These are phyloP conservation scores for Guillardia theta DNA, from an alignment of 78 protist species.

Conservation along the genomic window DNA sequence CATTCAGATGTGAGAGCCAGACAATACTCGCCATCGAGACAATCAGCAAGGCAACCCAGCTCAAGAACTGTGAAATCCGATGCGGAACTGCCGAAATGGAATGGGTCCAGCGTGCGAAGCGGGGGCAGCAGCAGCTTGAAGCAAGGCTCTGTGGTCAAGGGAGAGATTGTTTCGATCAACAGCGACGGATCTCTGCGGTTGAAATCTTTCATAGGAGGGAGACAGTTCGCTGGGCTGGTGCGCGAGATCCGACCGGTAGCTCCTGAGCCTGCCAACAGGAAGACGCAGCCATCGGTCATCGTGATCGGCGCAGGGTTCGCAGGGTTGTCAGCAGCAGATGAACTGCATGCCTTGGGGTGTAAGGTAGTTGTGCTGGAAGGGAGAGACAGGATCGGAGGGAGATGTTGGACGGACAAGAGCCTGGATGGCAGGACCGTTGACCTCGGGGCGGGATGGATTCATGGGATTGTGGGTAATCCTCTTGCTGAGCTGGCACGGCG, in stretches of 20 bases:
- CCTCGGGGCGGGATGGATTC: conserved; percentile 13
- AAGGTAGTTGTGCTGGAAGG: background rate
- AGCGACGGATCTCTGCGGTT: background rate
- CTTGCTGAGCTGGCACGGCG: background rate
- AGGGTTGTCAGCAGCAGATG: conserved; percentile 4
- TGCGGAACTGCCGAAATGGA: too few species aligned
- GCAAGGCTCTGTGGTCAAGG: background rate
- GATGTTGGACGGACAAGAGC: background rate
- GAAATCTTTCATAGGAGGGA: background rate
- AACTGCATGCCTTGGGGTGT: conserved; percentile 32
- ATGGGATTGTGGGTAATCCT: background rate
- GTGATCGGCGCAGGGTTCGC: conserved; percentile 16
- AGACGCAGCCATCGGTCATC: conserved; percentile 8
- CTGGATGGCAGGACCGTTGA: background rate
- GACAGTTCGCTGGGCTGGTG: background rate
- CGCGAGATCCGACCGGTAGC: too few species aligned
- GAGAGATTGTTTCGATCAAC: background rate
- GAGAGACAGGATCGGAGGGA: background rate
- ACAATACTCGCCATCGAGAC: too few species aligned
- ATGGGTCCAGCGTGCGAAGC: too few species aligned
- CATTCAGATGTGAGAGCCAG: too few species aligned
- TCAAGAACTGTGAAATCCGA: too few species aligned
- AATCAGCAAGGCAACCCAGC: too few species aligned
- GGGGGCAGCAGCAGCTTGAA: too few species aligned
- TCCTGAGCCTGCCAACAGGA: too few species aligned